These are phyloP conservation scores for Anthoceros angustus DNA, from an alignment of 225 moss, liverwort and hornwort species.

Conservation along the genomic window DNA sequence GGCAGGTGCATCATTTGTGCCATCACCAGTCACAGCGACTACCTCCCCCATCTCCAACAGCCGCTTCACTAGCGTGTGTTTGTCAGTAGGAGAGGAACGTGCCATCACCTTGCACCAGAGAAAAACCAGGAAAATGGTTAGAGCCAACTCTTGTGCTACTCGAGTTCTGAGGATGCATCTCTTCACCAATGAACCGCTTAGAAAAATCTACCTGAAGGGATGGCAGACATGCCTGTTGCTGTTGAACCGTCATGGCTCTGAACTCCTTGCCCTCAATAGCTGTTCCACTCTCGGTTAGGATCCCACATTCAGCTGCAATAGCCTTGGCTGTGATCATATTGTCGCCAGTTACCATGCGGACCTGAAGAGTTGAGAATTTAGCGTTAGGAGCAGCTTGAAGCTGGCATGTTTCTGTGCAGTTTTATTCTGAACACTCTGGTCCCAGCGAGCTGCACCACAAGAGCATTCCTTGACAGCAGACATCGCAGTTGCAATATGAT, in stretches of 20 bases:
- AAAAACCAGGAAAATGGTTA: not conserved
- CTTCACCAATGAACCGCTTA: too few species aligned
- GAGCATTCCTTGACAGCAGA: too few species aligned
- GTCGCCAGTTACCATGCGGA: constrained; percentile 90
- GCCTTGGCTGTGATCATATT: constrained; percentile 79
- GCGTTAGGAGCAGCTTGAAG: too few species aligned
- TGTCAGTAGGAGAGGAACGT: constrained; percentile 84
- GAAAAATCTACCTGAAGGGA: constrained; percentile 14
- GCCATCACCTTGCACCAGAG: constrained; percentile 52
- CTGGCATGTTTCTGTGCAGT: not conserved
- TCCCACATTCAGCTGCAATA: constrained; percentile 88
- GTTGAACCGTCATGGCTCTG: constrained; percentile 43
- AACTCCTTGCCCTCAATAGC: constrained; percentile 82
- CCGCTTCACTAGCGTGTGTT: constrained; percentile 61
- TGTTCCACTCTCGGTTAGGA: constrained; percentile 34
- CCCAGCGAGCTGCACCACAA: too few species aligned
- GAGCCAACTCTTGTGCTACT: not conserved
- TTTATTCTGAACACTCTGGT: too few species aligned
- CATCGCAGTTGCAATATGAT: not conserved
- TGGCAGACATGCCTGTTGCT: constrained; percentile 55
- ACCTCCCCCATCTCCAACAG: constrained; percentile 78
- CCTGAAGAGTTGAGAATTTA: constrained; percentile 18
- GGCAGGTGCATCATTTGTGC: constrained; percentile 96
- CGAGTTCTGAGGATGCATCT: too few species aligned
- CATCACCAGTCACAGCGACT: constrained; percentile 87